Percentiles rank a stretch among this genome's conserved stretches.
phyloP scores from a whole-genome alignment of 73 alveolate species.

The Paramecium primaurelia region DNA sequence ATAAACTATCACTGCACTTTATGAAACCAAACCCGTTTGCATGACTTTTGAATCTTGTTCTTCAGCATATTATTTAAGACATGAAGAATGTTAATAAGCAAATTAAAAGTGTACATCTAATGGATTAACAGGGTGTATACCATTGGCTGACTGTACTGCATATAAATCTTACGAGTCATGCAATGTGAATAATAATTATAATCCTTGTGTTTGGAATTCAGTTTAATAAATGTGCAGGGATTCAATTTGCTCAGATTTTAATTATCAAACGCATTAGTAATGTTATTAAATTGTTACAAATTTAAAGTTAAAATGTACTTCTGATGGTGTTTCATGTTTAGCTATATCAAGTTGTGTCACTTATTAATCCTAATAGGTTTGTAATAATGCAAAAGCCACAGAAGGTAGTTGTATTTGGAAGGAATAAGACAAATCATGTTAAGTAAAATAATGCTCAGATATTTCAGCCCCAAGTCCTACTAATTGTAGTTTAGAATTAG shows the following conservation, averaged over 20 bases:
- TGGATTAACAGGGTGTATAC: neutral
- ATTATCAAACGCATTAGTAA: neutral
- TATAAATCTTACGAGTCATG: neutral
- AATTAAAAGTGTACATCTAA: neutral
- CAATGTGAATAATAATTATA: neutral
- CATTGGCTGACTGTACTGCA: neutral
- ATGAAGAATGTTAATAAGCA: neutral
- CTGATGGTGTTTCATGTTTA: constrained; percentile 18
- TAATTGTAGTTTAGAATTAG: neutral
- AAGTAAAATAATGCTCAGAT: neutral
- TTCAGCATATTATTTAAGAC: neutral
- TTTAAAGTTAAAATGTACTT: neutral
- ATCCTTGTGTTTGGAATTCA: neutral
- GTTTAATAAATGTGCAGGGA: neutral
- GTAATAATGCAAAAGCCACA: neutral
- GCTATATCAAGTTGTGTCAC: neutral
- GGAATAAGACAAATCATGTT: neutral
- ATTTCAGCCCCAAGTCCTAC: neutral
- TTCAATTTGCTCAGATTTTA: neutral
- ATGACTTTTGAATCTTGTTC: neutral
- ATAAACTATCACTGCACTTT: neutral
- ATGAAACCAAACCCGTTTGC: neutral
- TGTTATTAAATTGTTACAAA: neutral
- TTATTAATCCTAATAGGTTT: neutral
- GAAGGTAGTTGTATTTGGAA: neutral